Base-by-base conservation (phyloP, 208 protist species). In the Wallacemonas sp. region DNA sequence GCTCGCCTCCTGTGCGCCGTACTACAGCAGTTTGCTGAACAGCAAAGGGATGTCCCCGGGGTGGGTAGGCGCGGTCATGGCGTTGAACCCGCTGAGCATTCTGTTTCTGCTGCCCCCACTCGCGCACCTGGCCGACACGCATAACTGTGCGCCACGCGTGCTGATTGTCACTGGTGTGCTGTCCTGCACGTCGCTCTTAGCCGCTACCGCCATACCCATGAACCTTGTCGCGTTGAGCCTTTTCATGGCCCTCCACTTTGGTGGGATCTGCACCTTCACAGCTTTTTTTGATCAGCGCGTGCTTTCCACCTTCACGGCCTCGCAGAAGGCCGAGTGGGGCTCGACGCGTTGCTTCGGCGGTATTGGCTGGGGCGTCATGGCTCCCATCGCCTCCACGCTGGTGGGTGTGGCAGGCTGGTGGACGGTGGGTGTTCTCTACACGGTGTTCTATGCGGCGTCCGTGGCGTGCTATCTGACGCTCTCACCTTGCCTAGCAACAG, bases 281-380 rank as follows among this genome's bases (percentile, higher is more conserved):
- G 17, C 66, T 3, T 78, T 73, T 33, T 68, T 78, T 55, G 66
- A 68, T 33, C 33, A 67, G 32, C 66, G 52, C 8, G 45, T 57
- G 3, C 36, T 72, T 58, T 63, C 66, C 26, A 59, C 60, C 21
- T 41, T 68, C 13, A 53, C 71, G 42, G 41, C 64, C 15, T 45
- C 59, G 27, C 58, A 61, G 24, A 68, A 68, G 38, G 21, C 29
- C 19, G 29, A 71, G n/a, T 78, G 66, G 66, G 71, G 52, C 10
- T 0, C 48, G 15, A 63, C 45, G 21, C 45, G 45, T 26, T 53
- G 45, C 45, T 53, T 53, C 17, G 45, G 45, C 26, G 50, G 42
- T 62, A 67, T 24, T 57, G 48, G 41, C 52, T 48, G 29, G 71
- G 71, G 32, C 22, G 24, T 63, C 30, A 44, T 59, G 36, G 33